A percentile compares a stretch with the other conserved stretches of the same genome.
Evolutionary conservation across 352 stramenopile genomes (phyloP).

Genomic region (Phytophthora idaei): DNA sequence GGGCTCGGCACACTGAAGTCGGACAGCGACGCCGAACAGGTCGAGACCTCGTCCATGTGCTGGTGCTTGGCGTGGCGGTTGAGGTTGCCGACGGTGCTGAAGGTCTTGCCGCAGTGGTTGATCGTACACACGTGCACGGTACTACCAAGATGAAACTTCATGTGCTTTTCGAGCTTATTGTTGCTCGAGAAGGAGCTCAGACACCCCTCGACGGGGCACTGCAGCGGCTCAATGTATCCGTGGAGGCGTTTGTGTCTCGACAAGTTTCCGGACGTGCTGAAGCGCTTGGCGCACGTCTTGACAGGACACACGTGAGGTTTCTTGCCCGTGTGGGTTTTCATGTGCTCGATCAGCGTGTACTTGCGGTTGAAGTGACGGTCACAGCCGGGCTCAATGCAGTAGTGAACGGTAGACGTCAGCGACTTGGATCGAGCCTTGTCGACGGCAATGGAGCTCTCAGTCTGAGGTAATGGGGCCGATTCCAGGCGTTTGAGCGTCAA

Average conservation of each 20-base stretch:
- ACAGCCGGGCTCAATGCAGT: conserved; percentile 33
- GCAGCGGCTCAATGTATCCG: conserved; percentile 44
- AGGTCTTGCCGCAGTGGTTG: conserved; percentile 59
- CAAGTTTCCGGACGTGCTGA: conserved; percentile 61
- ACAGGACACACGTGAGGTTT: conserved; percentile 53
- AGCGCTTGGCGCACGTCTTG: conserved; percentile 49
- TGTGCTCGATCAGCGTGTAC: conserved; percentile 57
- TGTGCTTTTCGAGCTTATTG: conserved; percentile 64
- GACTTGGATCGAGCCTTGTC: conserved; percentile 10
- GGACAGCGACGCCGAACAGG: conserved; percentile 8
- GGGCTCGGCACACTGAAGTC: conserved; percentile 23
- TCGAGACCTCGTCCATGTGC: conserved; percentile 29
- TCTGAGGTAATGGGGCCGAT: conserved; percentile 17
- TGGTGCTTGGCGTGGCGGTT: conserved; percentile 58
- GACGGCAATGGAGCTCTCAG: conserved; percentile 4
- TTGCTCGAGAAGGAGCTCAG: conserved; percentile 47
- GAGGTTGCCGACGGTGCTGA: conserved; percentile 60
- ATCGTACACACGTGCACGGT: conserved; percentile 51
- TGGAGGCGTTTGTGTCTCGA: conserved; percentile 63
- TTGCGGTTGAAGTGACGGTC: conserved; percentile 47
- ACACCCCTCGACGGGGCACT: conserved; percentile 45
- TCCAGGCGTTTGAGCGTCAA: conserved; percentile 13
- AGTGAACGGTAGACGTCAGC: conserved; percentile 11
- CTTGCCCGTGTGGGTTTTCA: conserved; percentile 62
- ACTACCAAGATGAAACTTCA: conserved; percentile 55